Base-by-base conservation (phyloP, 1,284 basidiomycete species). In the Moesziomyces sp. region DNA sequence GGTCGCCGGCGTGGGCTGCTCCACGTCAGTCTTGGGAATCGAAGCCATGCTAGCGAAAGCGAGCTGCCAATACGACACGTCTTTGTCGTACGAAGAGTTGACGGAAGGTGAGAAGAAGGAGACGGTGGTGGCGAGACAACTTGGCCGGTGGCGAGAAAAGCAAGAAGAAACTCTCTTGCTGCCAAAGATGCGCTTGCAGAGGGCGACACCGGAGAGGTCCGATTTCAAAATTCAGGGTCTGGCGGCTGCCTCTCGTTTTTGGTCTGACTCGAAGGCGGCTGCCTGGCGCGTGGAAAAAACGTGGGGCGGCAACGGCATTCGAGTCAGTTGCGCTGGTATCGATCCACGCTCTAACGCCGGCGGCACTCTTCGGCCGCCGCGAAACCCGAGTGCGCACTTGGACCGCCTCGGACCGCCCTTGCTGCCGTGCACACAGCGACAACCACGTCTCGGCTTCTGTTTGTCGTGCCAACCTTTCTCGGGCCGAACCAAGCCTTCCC, bases 21-120 rank as follows among this genome's bases (percentile, higher is more conserved):
- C 67, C 11, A 64, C 56, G 49, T 70, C 67, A 51, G 63, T 60
- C 53, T 57, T 52, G 21, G 58, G 3, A 9, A 18, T n/a, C 38
- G 38, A 40, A 18, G 38, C 38, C 38, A 40, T 40, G 38, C 1
- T n/a, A 6, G 30, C 30, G 30, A 34, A 8, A 11, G 30, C 4
- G 30, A 11, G 13, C 9, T 34, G 2, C 30, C 30, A 34, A 34
- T 10, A 34, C 30, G 30, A 10, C 30, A 13, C 10, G 13, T 34
- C 10, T 11, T 4, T 4, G 30, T 34, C 30, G 30, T 34, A 13
- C 4, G 30, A 0, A 34, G 30, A 13, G 30, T 10, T 13, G 30
- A 5, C 30, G 11, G 11, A 34, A 13, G 30, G 13, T 11, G 30
- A 28, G 6, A 13, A 34, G 30, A 10, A 34, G 30, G 8, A 11